Evolutionary conservation across 768 basidiomycete species (phyloP).

Genomic region (Suillus decipiens): DNA sequence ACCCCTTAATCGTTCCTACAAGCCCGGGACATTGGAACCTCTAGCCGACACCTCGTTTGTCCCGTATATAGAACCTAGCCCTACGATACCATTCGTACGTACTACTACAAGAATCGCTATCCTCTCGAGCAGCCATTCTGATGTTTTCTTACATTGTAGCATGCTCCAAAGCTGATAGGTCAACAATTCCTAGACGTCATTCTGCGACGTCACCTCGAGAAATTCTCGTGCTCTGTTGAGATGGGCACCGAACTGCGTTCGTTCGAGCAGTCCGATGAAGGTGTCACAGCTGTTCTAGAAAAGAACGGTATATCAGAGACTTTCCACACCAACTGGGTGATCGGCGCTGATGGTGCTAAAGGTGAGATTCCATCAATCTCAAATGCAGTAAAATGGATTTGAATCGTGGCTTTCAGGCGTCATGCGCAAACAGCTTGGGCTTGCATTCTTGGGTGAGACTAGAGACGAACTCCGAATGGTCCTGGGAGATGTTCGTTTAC

Average conservation of each 20-base stretch:
- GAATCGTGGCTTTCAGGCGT: neutral
- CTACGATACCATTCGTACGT: slow-evolving; percentile 29
- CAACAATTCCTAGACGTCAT: slow-evolving; percentile 32
- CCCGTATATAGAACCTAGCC: slow-evolving; percentile 20
- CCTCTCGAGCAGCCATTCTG: neutral
- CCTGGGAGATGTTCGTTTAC: slow-evolving; percentile 39
- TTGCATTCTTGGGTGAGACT: slow-evolving; percentile 30
- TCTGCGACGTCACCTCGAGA: slow-evolving; percentile 21
- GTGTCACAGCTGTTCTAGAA: slow-evolving; percentile 25
- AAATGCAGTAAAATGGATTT: neutral
- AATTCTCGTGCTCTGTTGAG: slow-evolving; percentile 35
- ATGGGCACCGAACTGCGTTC: slow-evolving; percentile 34
- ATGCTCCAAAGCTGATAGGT: slow-evolving; percentile 20
- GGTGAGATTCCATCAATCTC: slow-evolving; percentile 1
- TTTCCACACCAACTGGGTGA: slow-evolving; percentile 11
- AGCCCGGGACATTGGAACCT: slow-evolving; percentile 13
- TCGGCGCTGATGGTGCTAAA: slow-evolving; percentile 22
- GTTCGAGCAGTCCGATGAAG: slow-evolving; percentile 35
- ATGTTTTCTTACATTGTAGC: slow-evolving; percentile 14
- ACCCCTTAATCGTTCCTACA: slow-evolving; percentile 36
- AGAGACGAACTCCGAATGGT: slow-evolving; percentile 28
- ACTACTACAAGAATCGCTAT: neutral
- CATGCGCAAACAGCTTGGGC: slow-evolving; percentile 14
- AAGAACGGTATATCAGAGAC: slow-evolving; percentile 9
- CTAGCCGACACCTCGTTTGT: slow-evolving; percentile 14